Conservation (phyloP, 140 eudicot species). For the Stevia rebaudiana region DNA sequence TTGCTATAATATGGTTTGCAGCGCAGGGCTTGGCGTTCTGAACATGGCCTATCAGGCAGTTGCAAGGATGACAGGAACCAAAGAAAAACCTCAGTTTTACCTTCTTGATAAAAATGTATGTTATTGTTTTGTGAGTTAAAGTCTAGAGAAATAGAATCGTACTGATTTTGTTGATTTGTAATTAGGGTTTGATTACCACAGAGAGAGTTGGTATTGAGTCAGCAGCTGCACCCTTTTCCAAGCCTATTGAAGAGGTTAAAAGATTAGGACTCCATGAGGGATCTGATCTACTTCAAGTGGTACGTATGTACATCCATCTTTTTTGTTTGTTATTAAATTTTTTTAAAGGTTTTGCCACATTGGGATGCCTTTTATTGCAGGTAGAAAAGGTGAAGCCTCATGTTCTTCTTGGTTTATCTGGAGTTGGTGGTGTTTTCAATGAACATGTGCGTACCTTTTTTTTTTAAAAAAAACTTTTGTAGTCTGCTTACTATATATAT, state of each 20-base stretch:
- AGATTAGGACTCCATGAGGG: conserved; percentile 76
- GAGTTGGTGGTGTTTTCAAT: conserved; percentile 89
- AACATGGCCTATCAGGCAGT: conserved; percentile 86
- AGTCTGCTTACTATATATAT: neutral
- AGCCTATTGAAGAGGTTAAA: conserved; percentile 47
- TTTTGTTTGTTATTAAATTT: too few relatives aligned
- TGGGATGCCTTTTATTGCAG: conserved; percentile 35
- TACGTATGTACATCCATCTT: conserved; percentile 19
- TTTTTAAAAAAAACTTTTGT: neutral
- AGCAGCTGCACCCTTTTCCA: conserved; percentile 86
- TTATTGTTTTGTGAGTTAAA: neutral
- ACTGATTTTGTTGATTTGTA: too few relatives aligned
- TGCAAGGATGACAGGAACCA: conserved; percentile 67
- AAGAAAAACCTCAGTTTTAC: conserved; percentile 75
- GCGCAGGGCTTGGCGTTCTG: conserved; percentile 99
- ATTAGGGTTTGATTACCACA: conserved; percentile 74
- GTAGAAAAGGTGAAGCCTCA: conserved; percentile 90
- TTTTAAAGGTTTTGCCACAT: conserved; percentile 1
- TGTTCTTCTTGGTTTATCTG: conserved; percentile 97
- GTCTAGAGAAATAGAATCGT: too few relatives aligned
- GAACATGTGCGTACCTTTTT: conserved; percentile 56
- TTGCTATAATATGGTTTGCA: conserved; percentile 32
- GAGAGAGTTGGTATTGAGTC: conserved; percentile 72
- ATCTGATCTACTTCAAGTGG: conserved; percentile 85
- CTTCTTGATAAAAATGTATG: conserved; percentile 85